Evolutionary conservation across 1,284 basidiomycete genomes (phyloP).

Genomic region (Paramarasmius palmivorus): DNA sequence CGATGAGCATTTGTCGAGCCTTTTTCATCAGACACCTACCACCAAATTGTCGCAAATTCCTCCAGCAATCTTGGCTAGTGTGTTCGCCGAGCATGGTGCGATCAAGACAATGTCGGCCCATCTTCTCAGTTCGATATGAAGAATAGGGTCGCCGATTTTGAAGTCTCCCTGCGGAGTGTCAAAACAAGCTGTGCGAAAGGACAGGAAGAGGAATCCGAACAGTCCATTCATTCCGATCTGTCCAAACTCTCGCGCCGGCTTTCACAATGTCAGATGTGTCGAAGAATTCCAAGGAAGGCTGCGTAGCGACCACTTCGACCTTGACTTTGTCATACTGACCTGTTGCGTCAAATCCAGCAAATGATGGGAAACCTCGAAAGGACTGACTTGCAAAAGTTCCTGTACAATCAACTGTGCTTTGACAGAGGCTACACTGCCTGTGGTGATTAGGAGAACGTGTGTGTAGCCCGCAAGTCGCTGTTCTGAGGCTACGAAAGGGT

Average conservation of each 20-base stretch:
- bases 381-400: conserved; percentile 68
- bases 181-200: not conserved
- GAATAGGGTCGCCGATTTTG: conserved; percentile 86
- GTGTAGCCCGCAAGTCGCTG: conserved; percentile 45
- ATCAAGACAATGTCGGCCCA: conserved; percentile 97
- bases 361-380: not conserved
- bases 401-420: conserved; percentile 90
- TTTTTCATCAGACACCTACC: conserved; percentile 42
- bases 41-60: conserved; percentile 91
- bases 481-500: conserved; percentile 42
- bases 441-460: conserved; percentile 84
- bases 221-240: conserved; percentile 90
- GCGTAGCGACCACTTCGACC: conserved; percentile 85
- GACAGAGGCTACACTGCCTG: conserved; percentile 93
- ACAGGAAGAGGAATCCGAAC: conserved; percentile 37
- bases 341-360: conserved; percentile 9
- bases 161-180: conserved; percentile 44
- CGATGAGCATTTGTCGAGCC: not conserved
- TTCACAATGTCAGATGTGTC: conserved; percentile 51
- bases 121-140: conserved; percentile 94
- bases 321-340: conserved; percentile 70
- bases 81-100: conserved; percentile 95
- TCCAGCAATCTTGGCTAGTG: conserved; percentile 87
- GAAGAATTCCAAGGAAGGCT: conserved; percentile 80
- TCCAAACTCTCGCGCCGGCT: conserved; percentile 77